phyloP scores from a whole-genome alignment of 106 monocot species.

The Dendrobium officinale region DNA sequence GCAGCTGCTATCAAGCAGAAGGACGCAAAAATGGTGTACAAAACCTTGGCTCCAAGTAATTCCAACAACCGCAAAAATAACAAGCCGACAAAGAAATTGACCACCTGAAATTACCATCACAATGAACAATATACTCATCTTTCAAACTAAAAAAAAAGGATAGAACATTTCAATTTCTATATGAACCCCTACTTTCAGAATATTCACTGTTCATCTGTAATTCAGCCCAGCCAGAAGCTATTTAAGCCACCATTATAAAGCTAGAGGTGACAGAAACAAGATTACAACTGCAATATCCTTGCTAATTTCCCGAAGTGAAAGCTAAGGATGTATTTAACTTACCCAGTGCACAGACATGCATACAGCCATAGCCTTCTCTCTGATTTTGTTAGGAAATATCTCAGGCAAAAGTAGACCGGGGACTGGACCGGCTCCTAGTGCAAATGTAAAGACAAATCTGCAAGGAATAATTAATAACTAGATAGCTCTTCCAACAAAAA shows the following conservation, averaged over 20 bases:
- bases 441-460: slow-evolving; percentile 87
- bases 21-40: slow-evolving; percentile 72
- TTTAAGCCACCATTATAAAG: no score
- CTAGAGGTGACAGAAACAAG: not conserved
- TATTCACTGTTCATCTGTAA: no score
- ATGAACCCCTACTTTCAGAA: not conserved
- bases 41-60: slow-evolving; percentile 50
- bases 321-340: not conserved
- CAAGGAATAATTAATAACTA: slow-evolving; percentile 3
- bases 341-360: slow-evolving; percentile 99
- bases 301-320: not conserved
- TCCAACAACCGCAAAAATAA: slow-evolving; percentile 72
- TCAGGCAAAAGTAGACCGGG: slow-evolving; percentile 96
- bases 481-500: not conserved
- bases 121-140: not conserved
- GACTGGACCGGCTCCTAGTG: slow-evolving; percentile 92
- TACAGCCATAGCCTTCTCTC: slow-evolving; percentile 93
- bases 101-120: slow-evolving; percentile 49
- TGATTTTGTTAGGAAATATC: slow-evolving; percentile 86
- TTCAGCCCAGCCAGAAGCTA: no score
- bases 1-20: slow-evolving; percentile 66
- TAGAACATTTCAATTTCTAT: not conserved
- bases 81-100: slow-evolving; percentile 91
- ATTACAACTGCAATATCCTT: not conserved
- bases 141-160: not conserved